phyloP scores from a whole-genome alignment of 2,329 filamentous ascomycete species.

The Thielaviopsis populi region DNA sequence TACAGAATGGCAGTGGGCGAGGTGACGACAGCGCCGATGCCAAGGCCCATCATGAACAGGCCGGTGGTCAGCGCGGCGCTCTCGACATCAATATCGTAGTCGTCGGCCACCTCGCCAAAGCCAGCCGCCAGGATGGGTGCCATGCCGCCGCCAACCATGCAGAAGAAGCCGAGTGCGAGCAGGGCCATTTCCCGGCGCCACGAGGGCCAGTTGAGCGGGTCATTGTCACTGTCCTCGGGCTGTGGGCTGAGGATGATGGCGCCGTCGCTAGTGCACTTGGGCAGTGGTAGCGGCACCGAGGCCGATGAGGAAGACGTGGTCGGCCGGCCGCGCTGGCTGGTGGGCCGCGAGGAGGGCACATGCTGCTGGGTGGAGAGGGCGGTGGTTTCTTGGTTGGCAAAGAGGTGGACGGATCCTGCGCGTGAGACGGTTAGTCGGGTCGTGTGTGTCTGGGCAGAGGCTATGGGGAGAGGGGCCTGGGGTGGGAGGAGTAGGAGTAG shows the following conservation, averaged over 20 bases:
- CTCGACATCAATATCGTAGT: conserved; percentile 50
- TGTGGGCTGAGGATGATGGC: conserved; percentile 80
- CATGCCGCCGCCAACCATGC: conserved; percentile 84
- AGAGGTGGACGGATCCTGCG: conserved; percentile 42
- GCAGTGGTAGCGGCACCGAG: conserved; percentile 21
- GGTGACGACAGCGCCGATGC: conserved; percentile 66
- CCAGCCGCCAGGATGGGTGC: conserved; percentile 81
- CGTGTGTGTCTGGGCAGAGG: neutral
- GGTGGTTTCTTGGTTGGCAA: conserved; percentile 41
- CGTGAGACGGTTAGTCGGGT: conserved; percentile 9
- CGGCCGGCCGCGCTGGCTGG: conserved; percentile 12
- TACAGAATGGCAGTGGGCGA: conserved; percentile 84
- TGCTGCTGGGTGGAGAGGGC: conserved; percentile 23
- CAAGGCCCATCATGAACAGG: conserved; percentile 86
- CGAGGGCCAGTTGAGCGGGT: conserved; percentile 80
- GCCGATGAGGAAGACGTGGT: conserved; percentile 16
- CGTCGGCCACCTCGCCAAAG: conserved; percentile 62
- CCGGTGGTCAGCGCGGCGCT: conserved; percentile 76
- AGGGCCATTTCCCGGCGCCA: conserved; percentile 70
- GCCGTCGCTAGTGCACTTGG: conserved; percentile 69
- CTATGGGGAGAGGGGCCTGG: neutral
- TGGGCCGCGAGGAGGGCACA: conserved; percentile 16
- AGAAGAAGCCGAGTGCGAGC: conserved; percentile 76
- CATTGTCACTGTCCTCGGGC: conserved; percentile 78
- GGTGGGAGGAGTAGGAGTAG: neutral